These are phyloP conservation scores for Kondoa malvinella DNA, from an alignment of 768 basidiomycete species.

Conservation along the genomic window DNA sequence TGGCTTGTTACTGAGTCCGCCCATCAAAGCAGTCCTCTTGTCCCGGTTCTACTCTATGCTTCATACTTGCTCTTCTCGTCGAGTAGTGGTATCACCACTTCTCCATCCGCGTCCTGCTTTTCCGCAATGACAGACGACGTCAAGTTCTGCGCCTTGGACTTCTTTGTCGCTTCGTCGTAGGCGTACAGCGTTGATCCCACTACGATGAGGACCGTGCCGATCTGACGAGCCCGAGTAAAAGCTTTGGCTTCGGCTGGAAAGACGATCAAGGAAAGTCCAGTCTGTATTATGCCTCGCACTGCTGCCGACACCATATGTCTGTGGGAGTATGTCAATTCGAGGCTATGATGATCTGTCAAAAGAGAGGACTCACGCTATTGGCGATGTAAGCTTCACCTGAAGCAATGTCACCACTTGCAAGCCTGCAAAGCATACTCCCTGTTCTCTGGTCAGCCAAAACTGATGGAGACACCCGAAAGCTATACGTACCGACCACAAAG, in stretches of 20 bases:
- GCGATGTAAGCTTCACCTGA: slow-evolving; percentile 1
- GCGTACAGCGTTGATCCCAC: background rate
- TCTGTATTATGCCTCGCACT: background rate
- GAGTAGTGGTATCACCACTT: background rate
- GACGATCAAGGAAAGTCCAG: background rate
- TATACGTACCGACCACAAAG: background rate
- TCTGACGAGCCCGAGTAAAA: background rate
- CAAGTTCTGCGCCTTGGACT: background rate
- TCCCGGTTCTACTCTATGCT: too few relatives aligned
- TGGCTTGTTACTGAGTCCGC: too few relatives aligned
- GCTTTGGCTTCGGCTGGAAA: slow-evolving; percentile 11
- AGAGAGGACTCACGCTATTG: background rate
- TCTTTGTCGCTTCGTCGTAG: background rate
- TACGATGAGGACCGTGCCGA: slow-evolving; percentile 4
- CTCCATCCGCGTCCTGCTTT: background rate
- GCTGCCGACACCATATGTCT: slow-evolving; percentile 3
- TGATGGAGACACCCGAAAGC: background rate
- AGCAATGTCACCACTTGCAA: background rate
- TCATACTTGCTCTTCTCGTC: background rate
- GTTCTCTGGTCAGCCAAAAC: slow-evolving; percentile 1
- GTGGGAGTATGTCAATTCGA: too few relatives aligned
- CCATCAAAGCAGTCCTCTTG: too few relatives aligned
- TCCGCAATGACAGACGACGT: too few relatives aligned
- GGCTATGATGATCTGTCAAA: too few relatives aligned
- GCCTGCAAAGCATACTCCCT: background rate